Evolutionary conservation across 306 rosid species (phyloP).

Genomic region (Pyrus pyrifolia): DNA sequence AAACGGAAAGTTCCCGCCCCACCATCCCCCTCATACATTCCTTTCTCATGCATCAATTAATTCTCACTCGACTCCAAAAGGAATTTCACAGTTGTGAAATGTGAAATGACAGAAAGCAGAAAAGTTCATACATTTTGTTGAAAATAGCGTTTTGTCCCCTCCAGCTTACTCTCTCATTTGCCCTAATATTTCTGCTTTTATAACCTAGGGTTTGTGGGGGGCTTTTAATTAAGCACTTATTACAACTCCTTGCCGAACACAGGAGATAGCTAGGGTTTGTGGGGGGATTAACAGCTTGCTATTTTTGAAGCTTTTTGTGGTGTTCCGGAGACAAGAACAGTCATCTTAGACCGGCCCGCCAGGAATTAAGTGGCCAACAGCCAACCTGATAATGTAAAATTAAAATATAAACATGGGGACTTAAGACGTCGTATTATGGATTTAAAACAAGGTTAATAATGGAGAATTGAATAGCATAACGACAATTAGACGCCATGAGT

Average conservation of each 20-base stretch:
- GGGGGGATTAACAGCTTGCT: conserved; percentile 18
- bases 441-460: conserved; percentile 32
- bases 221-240: not conserved
- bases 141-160: conserved; percentile 37
- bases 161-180: conserved; percentile 16
- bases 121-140: conserved; percentile 20
- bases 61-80: conserved; percentile 21
- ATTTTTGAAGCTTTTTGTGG: conserved; percentile 8
- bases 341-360: conserved; percentile 25
- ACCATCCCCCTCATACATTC: conserved; percentile 26
- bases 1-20: conserved; percentile 42
- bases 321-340: conserved; percentile 26
- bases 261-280: too few species aligned
- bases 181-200: not conserved
- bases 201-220: conserved; percentile 7
- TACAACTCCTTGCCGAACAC: too few species aligned
- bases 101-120: conserved; percentile 60
- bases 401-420: conserved; percentile 19
- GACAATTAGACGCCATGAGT: conserved; percentile 64
- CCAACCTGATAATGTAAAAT: conserved; percentile 49
- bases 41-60: conserved; percentile 22
- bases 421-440: conserved; percentile 19
- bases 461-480: conserved; percentile 34
- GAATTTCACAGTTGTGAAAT: conserved; percentile 25
- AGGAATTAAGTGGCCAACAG: conserved; percentile 71